Conservation (phyloP, 2,329 filamentous ascomycete genomes). For the Ceratocystis cacaofunesta region DNA sequence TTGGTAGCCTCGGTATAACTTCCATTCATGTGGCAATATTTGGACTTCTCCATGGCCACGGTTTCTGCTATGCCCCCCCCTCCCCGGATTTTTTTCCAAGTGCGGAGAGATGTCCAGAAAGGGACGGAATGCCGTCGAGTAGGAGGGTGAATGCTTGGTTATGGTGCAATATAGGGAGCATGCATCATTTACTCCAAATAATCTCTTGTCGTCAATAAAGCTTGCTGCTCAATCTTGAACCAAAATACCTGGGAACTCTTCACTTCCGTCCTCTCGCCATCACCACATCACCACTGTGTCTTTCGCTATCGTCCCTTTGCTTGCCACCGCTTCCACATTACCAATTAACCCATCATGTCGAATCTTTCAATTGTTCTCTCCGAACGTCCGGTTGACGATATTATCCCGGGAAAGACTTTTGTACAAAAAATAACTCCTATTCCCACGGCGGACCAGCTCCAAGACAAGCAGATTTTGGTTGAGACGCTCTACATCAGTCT, state of each 20-base stretch:
- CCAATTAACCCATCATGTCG: neutral
- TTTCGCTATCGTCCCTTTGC: neutral
- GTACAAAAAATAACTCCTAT: conserved; percentile 27
- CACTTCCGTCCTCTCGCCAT: neutral
- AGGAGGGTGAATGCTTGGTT: neutral
- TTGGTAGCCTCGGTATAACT: neutral
- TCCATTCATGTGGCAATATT: neutral
- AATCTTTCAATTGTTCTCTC: conserved; percentile 44
- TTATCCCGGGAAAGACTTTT: conserved; percentile 42
- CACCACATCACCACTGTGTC: too few relatives aligned
- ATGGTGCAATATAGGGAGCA: neutral
- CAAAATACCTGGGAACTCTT: neutral
- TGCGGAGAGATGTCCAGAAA: neutral
- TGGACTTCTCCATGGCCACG: neutral
- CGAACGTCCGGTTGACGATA: conserved; percentile 44
- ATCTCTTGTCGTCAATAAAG: neutral
- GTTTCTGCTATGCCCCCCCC: neutral
- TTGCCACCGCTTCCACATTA: neutral
- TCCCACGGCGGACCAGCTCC: conserved; percentile 37
- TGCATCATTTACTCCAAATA: neutral
- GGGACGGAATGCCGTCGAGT: neutral
- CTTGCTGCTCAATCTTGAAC: neutral
- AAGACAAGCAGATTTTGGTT: conserved; percentile 50
- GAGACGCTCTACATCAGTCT: conserved; percentile 50
- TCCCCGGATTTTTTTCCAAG: neutral